A percentile compares a stretch with the other conserved stretches of the same genome.
These are phyloP conservation scores for Rhododendron williamsianum DNA, from an alignment of 148 eudicot species.

Conservation along the genomic window DNA sequence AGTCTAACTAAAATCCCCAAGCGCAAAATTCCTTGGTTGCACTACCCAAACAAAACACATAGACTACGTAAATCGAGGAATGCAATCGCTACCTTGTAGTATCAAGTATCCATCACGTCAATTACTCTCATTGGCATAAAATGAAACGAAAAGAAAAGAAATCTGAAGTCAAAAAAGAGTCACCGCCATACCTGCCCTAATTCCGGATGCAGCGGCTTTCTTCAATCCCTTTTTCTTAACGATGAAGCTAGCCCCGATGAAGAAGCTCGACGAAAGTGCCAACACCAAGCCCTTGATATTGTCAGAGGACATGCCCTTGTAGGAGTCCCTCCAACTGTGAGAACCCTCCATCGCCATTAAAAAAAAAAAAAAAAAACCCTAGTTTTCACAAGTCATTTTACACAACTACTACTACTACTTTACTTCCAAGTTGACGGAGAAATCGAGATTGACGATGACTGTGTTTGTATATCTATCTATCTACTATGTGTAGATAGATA, in stretches of 20 bases:
- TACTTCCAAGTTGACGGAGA: not conserved
- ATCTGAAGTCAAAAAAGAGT: not conserved
- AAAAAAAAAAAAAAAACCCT: not conserved
- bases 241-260: constrained; percentile 54
- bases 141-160: too few relatives aligned
- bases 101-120: not conserved
- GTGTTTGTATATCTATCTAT: not conserved
- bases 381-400: constrained; percentile 8
- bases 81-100: not conserved
- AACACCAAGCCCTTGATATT: constrained; percentile 46
- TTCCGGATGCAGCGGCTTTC: constrained; percentile 45
- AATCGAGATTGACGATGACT: not conserved
- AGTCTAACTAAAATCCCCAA: not conserved
- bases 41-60: not conserved
- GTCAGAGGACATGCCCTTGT: constrained; percentile 51
- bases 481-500: too few relatives aligned
- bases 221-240: constrained; percentile 53
- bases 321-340: constrained; percentile 27
- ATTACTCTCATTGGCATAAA: not conserved
- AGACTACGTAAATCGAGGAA: not conserved
- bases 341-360: constrained; percentile 9
- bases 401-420: not conserved
- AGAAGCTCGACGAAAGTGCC: constrained; percentile 45
- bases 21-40: not conserved
- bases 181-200: constrained; percentile 37